These are phyloP conservation scores for Exophiala bonariae DNA, from an alignment of 2,329 filamentous ascomycete species.

Conservation along the genomic window DNA sequence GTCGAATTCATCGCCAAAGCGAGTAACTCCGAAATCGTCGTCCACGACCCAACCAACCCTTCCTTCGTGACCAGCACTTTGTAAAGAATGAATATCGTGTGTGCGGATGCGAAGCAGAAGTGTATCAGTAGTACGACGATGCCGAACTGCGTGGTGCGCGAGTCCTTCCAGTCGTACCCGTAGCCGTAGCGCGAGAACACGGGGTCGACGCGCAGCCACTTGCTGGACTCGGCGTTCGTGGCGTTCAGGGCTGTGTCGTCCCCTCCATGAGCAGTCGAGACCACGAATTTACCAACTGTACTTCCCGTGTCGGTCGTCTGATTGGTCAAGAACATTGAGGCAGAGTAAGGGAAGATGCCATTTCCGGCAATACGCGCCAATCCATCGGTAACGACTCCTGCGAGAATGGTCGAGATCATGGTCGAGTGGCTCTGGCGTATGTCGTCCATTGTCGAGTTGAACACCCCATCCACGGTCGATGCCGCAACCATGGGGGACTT, in stretches of 20 bases:
- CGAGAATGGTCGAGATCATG: constrained; percentile 17
- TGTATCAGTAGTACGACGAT: constrained; percentile 19
- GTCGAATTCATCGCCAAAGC: constrained; percentile 19
- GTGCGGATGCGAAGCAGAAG: constrained; percentile 5
- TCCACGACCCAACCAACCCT: constrained; percentile 19
- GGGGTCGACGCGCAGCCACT: constrained; percentile 19
- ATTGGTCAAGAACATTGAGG: constrained; percentile 21
- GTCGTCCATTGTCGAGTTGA: constrained; percentile 9
- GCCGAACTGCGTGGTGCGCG: constrained; percentile 18
- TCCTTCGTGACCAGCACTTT: constrained; percentile 11
- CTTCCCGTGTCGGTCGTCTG: constrained; percentile 8
- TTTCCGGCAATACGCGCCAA: constrained; percentile 19
- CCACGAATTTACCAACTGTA: constrained; percentile 16
- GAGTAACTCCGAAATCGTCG: constrained; percentile 17
- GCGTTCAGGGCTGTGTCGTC: constrained; percentile 16
- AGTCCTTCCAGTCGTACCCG: constrained; percentile 19
- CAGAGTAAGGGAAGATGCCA: constrained; percentile 18
- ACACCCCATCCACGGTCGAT: background rate
- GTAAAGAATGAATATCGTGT: constrained; percentile 16
- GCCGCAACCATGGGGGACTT: constrained; percentile 12
- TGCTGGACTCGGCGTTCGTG: constrained; percentile 8
- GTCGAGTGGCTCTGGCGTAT: constrained; percentile 10
- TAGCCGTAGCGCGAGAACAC: constrained; percentile 20
- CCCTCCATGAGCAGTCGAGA: constrained; percentile 15
- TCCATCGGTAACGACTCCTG: constrained; percentile 18